Percentiles rank a stretch among this genome's conserved stretches.
Evolutionary conservation across 345 rosid species (phyloP).

Genomic region (Brassica juncea): DNA sequence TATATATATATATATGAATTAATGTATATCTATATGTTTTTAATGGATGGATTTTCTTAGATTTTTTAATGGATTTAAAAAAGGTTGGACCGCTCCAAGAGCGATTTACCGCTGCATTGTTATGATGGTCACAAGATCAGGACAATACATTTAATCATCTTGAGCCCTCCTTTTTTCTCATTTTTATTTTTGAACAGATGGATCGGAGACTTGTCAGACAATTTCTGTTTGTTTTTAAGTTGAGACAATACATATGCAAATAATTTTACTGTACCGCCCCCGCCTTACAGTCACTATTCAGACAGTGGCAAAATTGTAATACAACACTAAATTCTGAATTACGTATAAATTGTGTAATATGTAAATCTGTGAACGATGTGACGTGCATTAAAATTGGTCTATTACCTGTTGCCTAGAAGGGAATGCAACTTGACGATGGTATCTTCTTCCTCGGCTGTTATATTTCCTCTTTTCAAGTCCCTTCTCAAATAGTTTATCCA

Average conservation of each 20-base stretch:
- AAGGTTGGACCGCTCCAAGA: slow-evolving; percentile 5
- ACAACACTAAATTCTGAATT: background rate
- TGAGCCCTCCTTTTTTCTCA: background rate
- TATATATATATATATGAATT: no score
- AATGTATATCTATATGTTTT: no score
- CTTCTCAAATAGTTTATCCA: slow-evolving; percentile 87
- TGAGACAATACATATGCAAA: slow-evolving; percentile 16
- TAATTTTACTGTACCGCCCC: slow-evolving; percentile 15
- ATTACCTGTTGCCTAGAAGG: slow-evolving; percentile 75
- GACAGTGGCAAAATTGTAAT: background rate
- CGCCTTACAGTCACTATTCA: slow-evolving; percentile 14
- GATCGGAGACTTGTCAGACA: slow-evolving; percentile 10
- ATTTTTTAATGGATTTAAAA: background rate
- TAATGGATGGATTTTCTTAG: background rate
- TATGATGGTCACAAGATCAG: slow-evolving; percentile 16
- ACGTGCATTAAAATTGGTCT: background rate
- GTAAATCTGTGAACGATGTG: slow-evolving; percentile 1
- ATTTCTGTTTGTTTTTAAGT: slow-evolving; percentile 3
- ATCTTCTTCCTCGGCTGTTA: slow-evolving; percentile 71
- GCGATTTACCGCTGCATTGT: slow-evolving; percentile 18
- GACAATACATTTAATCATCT: background rate
- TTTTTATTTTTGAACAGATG: background rate
- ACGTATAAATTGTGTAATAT: slow-evolving; percentile 1
- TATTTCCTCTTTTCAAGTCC: slow-evolving; percentile 83
- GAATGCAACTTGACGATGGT: slow-evolving; percentile 70